Evolutionary conservation across 2,329 filamentous ascomycete genomes (phyloP), one percentile per base, ranked within the genome.

Genomic region (Macrophomina phaseolina): DNA sequence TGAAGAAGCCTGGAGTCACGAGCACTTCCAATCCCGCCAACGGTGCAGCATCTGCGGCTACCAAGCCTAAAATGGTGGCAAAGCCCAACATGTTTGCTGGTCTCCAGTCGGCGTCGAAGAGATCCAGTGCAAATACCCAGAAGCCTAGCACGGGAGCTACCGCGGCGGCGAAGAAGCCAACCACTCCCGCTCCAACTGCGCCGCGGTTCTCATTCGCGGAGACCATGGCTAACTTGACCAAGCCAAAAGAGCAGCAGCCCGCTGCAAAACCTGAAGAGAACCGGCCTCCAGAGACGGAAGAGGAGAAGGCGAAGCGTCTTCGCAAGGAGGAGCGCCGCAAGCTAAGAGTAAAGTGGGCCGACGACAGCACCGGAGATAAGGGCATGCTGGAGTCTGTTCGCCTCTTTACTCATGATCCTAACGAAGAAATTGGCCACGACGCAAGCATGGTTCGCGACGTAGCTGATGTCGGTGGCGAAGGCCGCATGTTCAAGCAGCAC

Each of bases 291-390:
- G 91, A 94, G 75, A 92, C 89, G 0, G 81, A 87, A 0, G 89
- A 91, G 71, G 85, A 92, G 74, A 89, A 84, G 71, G 81, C 83
- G 1, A 90, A 88, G 72, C 86, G 91, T 11, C 80, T 92, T 4
- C 87, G 90, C 42, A 93, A 92, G 73, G 90, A 93, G 74, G 84
- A 87, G 67, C 86, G 91, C 58, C 85, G 90, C 42, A 87, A 90
- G 69, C 81, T 93, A 28, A 85, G 89, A 12, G 91, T 94, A 5
- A 85, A 81, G 6, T 94, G 91, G 84, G 91, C 89, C 74, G 84
- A 87, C 0, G 90, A 90, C 60, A 81, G 85, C 18, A 38, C 46
- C 28, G 58, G 42, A 30, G 91, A 89, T 73, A 84, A 87, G 0
- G 90, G 90, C 60, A 85, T 88, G 36, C 83, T 94, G 36, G 89